These are phyloP conservation scores for Metschnikowia santaceciliae DNA, from an alignment of 805 yeast genomes.

Conservation along the genomic window DNA sequence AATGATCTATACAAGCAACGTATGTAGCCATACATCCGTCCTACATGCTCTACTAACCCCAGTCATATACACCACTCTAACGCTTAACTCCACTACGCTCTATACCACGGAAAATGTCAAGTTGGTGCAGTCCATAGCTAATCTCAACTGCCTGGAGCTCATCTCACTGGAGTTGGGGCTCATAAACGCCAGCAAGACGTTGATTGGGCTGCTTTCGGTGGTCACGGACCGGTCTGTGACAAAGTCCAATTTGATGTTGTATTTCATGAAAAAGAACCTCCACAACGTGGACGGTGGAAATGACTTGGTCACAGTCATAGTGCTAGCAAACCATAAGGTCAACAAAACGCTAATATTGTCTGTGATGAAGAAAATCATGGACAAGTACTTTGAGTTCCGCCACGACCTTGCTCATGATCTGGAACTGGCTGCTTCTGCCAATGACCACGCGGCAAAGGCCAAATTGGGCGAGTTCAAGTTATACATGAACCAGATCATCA, in stretches of 20 bases:
- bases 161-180: conserved; percentile 52
- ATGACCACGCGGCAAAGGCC: conserved; percentile 18
- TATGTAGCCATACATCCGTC: conserved; percentile 1
- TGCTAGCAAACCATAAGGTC: conserved; percentile 43
- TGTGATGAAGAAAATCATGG: conserved; percentile 47
- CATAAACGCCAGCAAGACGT: conserved; percentile 46
- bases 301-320: conserved; percentile 51
- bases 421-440: neutral
- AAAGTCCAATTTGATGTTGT: conserved; percentile 33
- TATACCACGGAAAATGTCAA: conserved; percentile 53
- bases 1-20: conserved; percentile 14
- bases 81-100: conserved; percentile 55
- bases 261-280: conserved; percentile 46
- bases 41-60: conserved; percentile 6
- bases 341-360: conserved; percentile 45
- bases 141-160: conserved; percentile 50
- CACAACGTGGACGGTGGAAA: conserved; percentile 40
- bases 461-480: conserved; percentile 51
- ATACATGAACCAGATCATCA: conserved; percentile 53
- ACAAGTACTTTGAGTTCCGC: conserved; percentile 44
- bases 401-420: conserved; percentile 20
- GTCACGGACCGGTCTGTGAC: conserved; percentile 23
- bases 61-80: conserved; percentile 48
- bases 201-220: conserved; percentile 37
- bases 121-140: conserved; percentile 37